Base-by-base conservation (phyloP, 1,284 basidiomycete species). In the Irpex rosettiformis region DNA sequence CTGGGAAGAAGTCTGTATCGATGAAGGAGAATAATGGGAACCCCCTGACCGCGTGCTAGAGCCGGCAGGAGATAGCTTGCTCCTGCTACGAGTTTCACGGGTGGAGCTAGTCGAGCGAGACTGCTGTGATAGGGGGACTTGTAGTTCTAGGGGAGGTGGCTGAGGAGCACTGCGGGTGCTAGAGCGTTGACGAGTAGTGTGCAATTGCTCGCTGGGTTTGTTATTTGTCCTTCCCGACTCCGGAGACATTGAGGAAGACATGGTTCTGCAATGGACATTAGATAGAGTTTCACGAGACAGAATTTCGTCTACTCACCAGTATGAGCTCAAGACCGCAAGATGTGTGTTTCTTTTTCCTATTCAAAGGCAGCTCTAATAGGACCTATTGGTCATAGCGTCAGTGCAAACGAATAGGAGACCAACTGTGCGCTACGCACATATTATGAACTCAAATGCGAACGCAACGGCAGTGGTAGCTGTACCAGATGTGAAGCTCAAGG, bases 121-220 rank as follows among this genome's bases (percentile, higher is more conserved):
- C 37, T 33, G 48, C 18, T 18, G 13, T n/a, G 43, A 47, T 37
- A 22, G 45, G 42, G 21, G n/a, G 24, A 25, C n/a, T 40, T 24
- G 57, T 7, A 58, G 60, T 45, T 61, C 56, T 18, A 61, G 51
- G 6, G 57, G 48, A 22, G 57, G 57, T 4, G 60, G 60, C n/a
- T 29, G 54, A n/a, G 40, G n/a, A 16, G 56, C 45, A 33, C 54
- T 37, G 52, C 37, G 52, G 18, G 60, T 61, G 27, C 58, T 61
- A 5, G 60, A 55, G 4, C 60, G 60, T 24, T 55, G 54, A 25
- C 60, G 56, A 29, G 43, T 40, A 21, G 56, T 18, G 16, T 37
- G 21, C 27, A 24, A 25, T 29, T 55, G 30, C 21, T 51, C 48
- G 3, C 16, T 29, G 27, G 48, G 6, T 28, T 27, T 51, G 21